Evolutionary conservation across 805 yeast species (phyloP).

Genomic region (Teunomyces cretensis): DNA sequence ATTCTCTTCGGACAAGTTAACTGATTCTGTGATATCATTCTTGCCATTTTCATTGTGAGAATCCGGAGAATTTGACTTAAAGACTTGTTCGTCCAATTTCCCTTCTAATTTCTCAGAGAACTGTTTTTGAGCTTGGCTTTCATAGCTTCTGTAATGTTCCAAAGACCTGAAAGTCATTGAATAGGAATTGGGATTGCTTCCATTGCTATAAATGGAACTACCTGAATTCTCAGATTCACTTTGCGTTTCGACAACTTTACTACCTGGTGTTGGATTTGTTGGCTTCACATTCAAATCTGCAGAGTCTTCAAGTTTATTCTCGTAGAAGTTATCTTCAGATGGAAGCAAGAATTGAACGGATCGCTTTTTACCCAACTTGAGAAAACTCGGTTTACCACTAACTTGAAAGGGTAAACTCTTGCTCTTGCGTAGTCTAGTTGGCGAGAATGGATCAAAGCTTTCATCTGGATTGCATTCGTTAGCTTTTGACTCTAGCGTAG

Average conservation of each 20-base stretch:
- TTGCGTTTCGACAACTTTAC: background rate
- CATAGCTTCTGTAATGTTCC: constrained; percentile 2
- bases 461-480: constrained; percentile 6
- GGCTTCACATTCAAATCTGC: too few species aligned
- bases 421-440: constrained; percentile 9
- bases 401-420: constrained; percentile 8
- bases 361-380: background rate
- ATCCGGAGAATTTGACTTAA: background rate
- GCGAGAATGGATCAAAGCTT: constrained; percentile 14
- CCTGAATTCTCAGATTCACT: background rate
- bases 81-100: background rate
- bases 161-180: background rate
- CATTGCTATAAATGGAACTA: constrained; percentile 1
- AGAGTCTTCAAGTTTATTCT: too few species aligned
- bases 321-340: background rate
- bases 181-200: background rate
- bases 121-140: background rate
- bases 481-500: background rate
- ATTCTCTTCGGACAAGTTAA: too few species aligned
- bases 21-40: too few species aligned
- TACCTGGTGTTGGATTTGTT: too few species aligned
- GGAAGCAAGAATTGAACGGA: constrained; percentile 8
- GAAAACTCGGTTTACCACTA: background rate
- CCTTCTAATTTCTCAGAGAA: background rate
- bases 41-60: too few species aligned